These are phyloP conservation scores for Fistulina hepatica DNA, from an alignment of 1,284 basidiomycete species.

Conservation along the genomic window DNA sequence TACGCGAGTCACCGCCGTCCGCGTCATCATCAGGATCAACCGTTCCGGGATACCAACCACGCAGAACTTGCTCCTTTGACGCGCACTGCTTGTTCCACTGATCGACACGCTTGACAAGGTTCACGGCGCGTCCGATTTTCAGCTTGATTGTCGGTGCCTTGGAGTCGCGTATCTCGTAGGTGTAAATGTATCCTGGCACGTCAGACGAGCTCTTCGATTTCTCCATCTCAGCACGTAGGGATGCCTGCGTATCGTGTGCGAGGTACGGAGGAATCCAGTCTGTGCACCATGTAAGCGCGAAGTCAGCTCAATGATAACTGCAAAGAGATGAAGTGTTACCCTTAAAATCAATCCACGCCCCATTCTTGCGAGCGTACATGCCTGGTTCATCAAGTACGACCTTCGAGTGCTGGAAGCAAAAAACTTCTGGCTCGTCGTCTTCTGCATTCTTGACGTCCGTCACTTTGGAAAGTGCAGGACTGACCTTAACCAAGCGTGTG, in stretches of 20 bases:
- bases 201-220: constrained; percentile 49
- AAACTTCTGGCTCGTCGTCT: constrained; percentile 30
- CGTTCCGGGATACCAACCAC: constrained; percentile 30
- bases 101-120: constrained; percentile 42
- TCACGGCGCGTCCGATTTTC: constrained; percentile 44
- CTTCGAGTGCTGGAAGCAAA: constrained; percentile 59
- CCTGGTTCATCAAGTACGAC: constrained; percentile 41
- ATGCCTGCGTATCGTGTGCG: constrained; percentile 46
- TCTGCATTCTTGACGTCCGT: constrained; percentile 27
- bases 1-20: constrained; percentile 21
- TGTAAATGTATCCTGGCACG: constrained; percentile 63
- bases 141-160: constrained; percentile 29
- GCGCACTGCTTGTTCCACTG: constrained; percentile 64
- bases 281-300: constrained; percentile 18
- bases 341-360: constrained; percentile 45
- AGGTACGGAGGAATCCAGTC: constrained; percentile 65
- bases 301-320: background rate
- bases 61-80: constrained; percentile 32
- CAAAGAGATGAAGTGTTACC: constrained; percentile 25
- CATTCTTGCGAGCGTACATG: constrained; percentile 42
- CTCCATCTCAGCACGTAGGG: constrained; percentile 61
- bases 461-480: constrained; percentile 27
- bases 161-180: constrained; percentile 53
- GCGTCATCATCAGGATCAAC: constrained; percentile 18
- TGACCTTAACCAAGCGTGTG: constrained; percentile 44